A percentile compares a stretch with the other conserved stretches of the same genome.
Evolutionary conservation across 306 rosid genomes (phyloP).

Genomic region (Fragaria vesca): DNA sequence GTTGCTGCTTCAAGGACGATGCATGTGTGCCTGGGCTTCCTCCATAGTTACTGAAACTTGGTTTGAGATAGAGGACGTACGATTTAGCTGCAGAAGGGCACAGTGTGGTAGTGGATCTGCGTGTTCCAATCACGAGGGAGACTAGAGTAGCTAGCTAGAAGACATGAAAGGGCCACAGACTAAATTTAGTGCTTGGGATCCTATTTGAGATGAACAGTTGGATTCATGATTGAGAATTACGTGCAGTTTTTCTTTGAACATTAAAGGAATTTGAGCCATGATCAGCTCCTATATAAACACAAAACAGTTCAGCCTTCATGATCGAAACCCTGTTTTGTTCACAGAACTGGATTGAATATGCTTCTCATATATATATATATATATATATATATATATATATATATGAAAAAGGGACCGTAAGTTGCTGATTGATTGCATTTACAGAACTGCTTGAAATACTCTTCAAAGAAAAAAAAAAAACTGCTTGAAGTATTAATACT

Average conservation of each 20-base stretch:
- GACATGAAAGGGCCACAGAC: conserved; percentile 19
- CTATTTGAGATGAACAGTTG: background rate
- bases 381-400: too few species aligned
- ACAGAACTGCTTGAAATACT: too few species aligned
- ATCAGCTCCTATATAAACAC: background rate
- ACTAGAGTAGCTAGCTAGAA: background rate
- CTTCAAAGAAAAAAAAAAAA: too few species aligned
- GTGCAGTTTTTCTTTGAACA: background rate
- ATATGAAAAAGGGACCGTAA: background rate
- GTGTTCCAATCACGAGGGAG: conserved; percentile 10
- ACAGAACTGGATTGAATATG: background rate
- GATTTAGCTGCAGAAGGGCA: background rate
- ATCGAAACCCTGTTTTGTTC: background rate
- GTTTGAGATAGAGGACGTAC: background rate
- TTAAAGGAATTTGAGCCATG: conserved; percentile 9
- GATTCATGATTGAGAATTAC: background rate
- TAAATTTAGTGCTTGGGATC: background rate
- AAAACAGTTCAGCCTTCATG: background rate
- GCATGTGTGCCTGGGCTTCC: background rate
- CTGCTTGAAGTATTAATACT: too few species aligned
- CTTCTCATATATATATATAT: background rate
- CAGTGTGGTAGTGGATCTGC: background rate
- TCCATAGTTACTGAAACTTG: background rate
- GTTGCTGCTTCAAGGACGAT: background rate
- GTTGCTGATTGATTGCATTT: background rate